Evolutionary conservation across 345 rosid species (phyloP), one percentile per base, ranked within the genome.

Genomic region (Gossypioides kirkii): DNA sequence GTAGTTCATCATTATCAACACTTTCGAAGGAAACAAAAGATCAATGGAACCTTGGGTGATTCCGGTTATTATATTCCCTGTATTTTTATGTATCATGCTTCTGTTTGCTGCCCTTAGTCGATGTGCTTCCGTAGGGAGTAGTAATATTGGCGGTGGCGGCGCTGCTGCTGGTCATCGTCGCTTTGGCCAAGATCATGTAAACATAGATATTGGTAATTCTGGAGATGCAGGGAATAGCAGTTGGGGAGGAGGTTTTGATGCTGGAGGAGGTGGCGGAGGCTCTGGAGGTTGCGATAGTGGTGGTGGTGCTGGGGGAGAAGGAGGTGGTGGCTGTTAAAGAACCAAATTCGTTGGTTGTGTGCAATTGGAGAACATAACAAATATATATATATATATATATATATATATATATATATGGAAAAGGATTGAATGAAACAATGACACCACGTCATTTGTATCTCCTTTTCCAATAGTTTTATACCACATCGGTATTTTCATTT

Each of bases 21-120:
- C 56, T 7, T n/a, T n/a, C 17, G 26, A 20, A 54, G 59, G 38
- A 5, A 9, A 20, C n/a, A 49, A 54, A 54, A 20, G 28, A 55
- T 8, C 17, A 17, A 72, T 67, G 80, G 70, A 77, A 61, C 22
- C 12, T 3, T 73, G 77, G 70, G 45, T 3, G 28, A 43, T 43
- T 50, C 8, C 58, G 13, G 22, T 77, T 45, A 59, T 72, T 47
- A 20, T 22, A 12, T 54, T 58, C 36, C 46, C 64, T 38, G 42
- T 20, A 8, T 11, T 73, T 25, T 23, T 50, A 23, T 25, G 62
- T 41, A 8, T 52, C 22, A 1, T 14, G 8, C 41, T 50, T 28
- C 6, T 77, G 3, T 8, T 38, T 1, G n/a, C 13, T 58, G 41
- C 61, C n/a, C 22, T 66, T 46, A 2, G 4, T 1, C 7, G 2